phyloP scores from a whole-genome alignment of 495 filamentous ascomycete species.

The Evansstolkia leycettana region DNA sequence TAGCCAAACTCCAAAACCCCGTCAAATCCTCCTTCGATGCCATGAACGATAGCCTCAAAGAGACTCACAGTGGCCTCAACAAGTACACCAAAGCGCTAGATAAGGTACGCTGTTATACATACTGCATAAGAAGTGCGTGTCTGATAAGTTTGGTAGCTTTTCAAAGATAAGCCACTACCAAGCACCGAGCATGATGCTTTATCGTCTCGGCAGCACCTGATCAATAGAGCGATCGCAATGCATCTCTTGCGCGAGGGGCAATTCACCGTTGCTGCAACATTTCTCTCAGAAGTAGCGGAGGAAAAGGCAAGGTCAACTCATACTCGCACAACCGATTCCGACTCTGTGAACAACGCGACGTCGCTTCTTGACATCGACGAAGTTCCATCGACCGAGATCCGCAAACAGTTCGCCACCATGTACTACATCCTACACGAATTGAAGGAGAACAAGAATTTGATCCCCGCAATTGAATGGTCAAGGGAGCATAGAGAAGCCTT shows the following conservation, averaged over 20 bases:
- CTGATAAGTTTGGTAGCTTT: slow-evolving; percentile 37
- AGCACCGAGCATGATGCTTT: slow-evolving; percentile 71
- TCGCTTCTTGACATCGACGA: slow-evolving; percentile 35
- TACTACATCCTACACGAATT: slow-evolving; percentile 77
- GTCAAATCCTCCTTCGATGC: slow-evolving; percentile 65
- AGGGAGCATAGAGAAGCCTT: slow-evolving; percentile 52
- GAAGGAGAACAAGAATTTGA: slow-evolving; percentile 53
- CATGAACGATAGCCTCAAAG: slow-evolving; percentile 67
- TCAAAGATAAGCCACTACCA: slow-evolving; percentile 66
- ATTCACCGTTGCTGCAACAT: slow-evolving; percentile 74
- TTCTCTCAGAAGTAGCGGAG: slow-evolving; percentile 50
- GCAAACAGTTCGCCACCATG: slow-evolving; percentile 73
- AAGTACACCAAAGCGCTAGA: slow-evolving; percentile 74
- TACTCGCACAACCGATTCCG: slow-evolving; percentile 4
- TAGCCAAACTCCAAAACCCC: slow-evolving; percentile 76
- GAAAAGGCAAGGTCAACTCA: slow-evolving; percentile 10
- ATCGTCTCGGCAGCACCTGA: slow-evolving; percentile 56
- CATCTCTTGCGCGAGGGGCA: slow-evolving; percentile 90
- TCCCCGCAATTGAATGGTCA: slow-evolving; percentile 81
- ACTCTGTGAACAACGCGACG: slow-evolving; percentile 8
- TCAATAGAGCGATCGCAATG: slow-evolving; percentile 92
- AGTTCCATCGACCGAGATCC: slow-evolving; percentile 55
- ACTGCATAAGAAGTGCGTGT: background rate
- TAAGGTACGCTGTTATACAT: slow-evolving; percentile 39
- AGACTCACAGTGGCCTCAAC: slow-evolving; percentile 62